A percentile compares a stretch with the other conserved stretches of the same genome.
Conservation (phyloP, 2,329 filamentous ascomycete genomes). For the Nemania serpens region DNA sequence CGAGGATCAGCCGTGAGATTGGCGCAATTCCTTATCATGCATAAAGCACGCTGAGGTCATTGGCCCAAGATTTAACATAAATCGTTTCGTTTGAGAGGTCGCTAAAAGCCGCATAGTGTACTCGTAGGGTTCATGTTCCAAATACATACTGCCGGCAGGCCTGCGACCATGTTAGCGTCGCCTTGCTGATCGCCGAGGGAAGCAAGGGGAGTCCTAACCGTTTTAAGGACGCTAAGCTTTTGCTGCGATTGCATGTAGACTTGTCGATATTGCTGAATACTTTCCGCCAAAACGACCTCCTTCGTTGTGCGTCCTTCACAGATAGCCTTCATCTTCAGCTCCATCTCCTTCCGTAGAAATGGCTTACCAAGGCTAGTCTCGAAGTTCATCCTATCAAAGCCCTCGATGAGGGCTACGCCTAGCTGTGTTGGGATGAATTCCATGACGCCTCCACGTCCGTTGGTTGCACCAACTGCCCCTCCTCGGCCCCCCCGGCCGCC, state of each 20-base stretch:
- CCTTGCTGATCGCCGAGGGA: not conserved
- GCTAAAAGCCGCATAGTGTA: not conserved
- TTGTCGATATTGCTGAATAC: conserved; percentile 81
- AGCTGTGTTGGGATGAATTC: conserved; percentile 93
- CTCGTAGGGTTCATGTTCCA: conserved; percentile 29
- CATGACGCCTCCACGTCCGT: conserved; percentile 62
- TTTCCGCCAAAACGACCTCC: conserved; percentile 77
- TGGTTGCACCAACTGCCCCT: conserved; percentile 42
- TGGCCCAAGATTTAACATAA: not conserved
- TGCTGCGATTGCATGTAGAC: conserved; percentile 84
- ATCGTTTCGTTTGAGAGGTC: not conserved
- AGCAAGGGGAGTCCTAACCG: conserved; percentile 49
- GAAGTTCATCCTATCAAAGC: conserved; percentile 92
- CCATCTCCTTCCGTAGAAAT: conserved; percentile 97
- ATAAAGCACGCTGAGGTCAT: not conserved
- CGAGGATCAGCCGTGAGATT: not conserved
- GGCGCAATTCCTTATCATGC: conserved; percentile 2
- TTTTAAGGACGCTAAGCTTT: conserved; percentile 69
- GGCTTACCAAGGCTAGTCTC: conserved; percentile 94
- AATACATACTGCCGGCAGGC: conserved; percentile 63
- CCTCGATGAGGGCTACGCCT: conserved; percentile 88
- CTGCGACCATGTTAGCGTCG: conserved; percentile 38
- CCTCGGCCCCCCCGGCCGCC: conserved; percentile 49
- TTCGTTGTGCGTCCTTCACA: conserved; percentile 83
- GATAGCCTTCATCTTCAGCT: conserved; percentile 94